A percentile compares a stretch with the other conserved stretches of the same genome.
Conservation (phyloP, 208 protist genomes). For the Leptomonas seymouri region DNA sequence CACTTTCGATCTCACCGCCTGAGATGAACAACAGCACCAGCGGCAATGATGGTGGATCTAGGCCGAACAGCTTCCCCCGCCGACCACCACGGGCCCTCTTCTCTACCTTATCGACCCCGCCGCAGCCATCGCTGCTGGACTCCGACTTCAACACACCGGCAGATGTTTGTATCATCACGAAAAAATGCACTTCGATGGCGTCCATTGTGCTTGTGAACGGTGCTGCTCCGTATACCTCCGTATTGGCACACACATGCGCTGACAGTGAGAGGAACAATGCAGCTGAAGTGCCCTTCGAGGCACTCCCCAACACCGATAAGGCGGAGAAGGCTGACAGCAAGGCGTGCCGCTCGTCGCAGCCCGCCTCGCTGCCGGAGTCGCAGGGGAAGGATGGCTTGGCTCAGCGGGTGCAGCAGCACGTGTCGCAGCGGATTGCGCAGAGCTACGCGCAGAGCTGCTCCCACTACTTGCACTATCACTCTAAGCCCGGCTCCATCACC, state of each 20-base stretch:
- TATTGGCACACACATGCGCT: neutral
- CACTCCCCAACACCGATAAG: neutral
- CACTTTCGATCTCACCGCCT: neutral
- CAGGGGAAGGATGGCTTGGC: slow-evolving; percentile 13
- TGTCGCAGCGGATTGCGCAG: slow-evolving; percentile 15
- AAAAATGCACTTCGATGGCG: neutral
- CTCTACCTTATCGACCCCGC: slow-evolving; percentile 11
- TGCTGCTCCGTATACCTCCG: too few species aligned
- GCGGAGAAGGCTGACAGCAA: neutral
- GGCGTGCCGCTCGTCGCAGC: neutral
- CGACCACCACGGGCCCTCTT: slow-evolving; percentile 17
- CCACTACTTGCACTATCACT: slow-evolving; percentile 21
- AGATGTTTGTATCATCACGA: neutral
- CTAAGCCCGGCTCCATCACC: slow-evolving; percentile 1
- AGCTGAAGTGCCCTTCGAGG: neutral
- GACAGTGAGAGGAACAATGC: neutral
- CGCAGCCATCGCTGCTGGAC: slow-evolving; percentile 5
- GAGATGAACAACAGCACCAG: neutral
- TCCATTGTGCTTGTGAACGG: too few species aligned
- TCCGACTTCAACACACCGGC: neutral
- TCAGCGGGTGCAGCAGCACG: slow-evolving; percentile 17
- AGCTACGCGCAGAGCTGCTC: slow-evolving; percentile 25
- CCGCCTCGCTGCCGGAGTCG: slow-evolving; percentile 9
- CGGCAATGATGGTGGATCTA: neutral
- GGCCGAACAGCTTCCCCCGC: slow-evolving; percentile 8